Evolutionary conservation across 768 basidiomycete genomes (phyloP).

Genomic region (Rhodocollybia butyracea): DNA sequence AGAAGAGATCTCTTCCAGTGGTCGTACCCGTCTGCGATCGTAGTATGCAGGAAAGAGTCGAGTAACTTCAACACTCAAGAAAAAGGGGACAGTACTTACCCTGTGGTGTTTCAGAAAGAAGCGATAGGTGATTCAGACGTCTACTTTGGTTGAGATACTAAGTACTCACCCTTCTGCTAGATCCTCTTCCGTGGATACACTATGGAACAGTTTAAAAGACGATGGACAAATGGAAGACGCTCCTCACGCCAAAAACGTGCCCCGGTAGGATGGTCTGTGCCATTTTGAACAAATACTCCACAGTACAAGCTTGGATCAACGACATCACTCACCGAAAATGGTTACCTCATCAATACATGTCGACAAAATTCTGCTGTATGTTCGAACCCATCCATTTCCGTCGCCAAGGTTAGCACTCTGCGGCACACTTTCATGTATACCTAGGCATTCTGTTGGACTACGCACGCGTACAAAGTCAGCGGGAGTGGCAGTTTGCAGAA

Average conservation of each 20-base stretch:
- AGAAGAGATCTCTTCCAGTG: conserved; percentile 25
- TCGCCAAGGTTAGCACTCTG: conserved; percentile 81
- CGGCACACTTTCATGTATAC: conserved; percentile 62
- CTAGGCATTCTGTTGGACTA: conserved; percentile 59
- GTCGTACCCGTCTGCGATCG: conserved; percentile 52
- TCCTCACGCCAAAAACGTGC: conserved; percentile 62
- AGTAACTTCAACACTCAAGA: too few species aligned
- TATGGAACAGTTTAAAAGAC: not conserved
- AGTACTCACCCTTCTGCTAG: conserved; percentile 21
- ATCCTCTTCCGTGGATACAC: conserved; percentile 21
- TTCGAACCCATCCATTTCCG: conserved; percentile 62
- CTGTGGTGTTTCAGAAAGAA: too few species aligned
- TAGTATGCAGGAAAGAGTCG: too few species aligned
- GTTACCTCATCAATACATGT: conserved; percentile 81
- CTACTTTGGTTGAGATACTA: too few species aligned
- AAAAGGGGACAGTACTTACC: too few species aligned
- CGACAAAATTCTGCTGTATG: conserved; percentile 72
- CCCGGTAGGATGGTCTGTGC: conserved; percentile 38
- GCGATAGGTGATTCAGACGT: too few species aligned
- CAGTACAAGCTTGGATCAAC: not conserved
- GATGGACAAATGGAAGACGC: conserved; percentile 36
- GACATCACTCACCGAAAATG: conserved; percentile 48
- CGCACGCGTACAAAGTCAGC: not conserved
- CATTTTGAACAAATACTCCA: conserved; percentile 28
- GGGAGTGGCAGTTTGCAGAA: too few species aligned